Base-by-base conservation (phyloP, 192 early-diverging fungal genomes). In the Coemansia sp. region DNA sequence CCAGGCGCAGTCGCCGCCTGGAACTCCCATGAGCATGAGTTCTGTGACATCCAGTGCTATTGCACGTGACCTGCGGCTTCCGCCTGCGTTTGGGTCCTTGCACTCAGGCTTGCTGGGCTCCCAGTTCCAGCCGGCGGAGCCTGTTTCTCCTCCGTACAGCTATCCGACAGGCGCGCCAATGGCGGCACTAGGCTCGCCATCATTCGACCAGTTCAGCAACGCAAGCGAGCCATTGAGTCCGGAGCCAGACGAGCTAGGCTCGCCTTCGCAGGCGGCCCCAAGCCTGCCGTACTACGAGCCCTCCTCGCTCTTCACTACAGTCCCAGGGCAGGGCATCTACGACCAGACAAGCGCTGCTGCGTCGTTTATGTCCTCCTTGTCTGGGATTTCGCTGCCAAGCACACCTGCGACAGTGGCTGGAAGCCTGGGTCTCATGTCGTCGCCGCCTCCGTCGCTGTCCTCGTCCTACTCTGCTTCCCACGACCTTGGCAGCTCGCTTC, bases 1-100 rank as follows among this genome's bases (percentile, higher is more conserved):
- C 2, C 66, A 68, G 58, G 60, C 15, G 7, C 52, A 43, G 57
- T 78, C 71, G 11, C 76, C 76, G 24, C 67, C 71, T 5, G 45
- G 67, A 14, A 60, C 65, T 23, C 64, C 65, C 16, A 38, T 21
- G 18, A 59, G 35, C n/a, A 36, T 38, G 34, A 36, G 33, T 33
- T 53, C 51, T 53, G 21, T 53, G 11, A 11, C 51, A 1, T 26
- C 23, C 9, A 14, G 23, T 21, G 15, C 10, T 26, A 53, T 26
- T 53, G 51, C 10, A 7, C 51, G 7, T 10, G 51, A 41, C 33
- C 52, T 26, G 12, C 53, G 52, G 14, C 36, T 41, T 43, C 36
- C 58, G 35, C 36, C 58, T 38, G 34, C 34, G 24, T 8, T 16
- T 41, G 58, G 36, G n/a, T 20, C 35, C 36, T 11, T 18, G 15